A percentile compares a stretch with the other conserved stretches of the same genome.
phyloP scores from a whole-genome alignment of 768 basidiomycete genomes.

The Lactifluus rugatus region DNA sequence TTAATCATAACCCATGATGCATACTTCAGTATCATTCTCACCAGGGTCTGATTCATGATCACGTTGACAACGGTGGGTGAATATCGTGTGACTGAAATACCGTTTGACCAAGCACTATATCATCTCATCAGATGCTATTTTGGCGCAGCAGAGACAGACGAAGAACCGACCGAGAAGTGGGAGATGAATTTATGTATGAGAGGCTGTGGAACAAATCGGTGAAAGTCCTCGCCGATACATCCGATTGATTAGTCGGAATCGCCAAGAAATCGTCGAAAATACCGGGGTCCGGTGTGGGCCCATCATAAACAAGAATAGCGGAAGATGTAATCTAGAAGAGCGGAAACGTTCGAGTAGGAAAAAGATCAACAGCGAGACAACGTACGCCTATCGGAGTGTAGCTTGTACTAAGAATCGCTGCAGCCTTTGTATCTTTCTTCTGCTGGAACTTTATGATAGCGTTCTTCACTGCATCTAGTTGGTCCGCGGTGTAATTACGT shows the following conservation, averaged over 20 bases:
- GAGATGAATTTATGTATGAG: neutral
- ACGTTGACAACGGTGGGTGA: neutral
- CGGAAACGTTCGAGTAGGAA: neutral
- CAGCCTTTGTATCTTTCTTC: neutral
- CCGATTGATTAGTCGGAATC: neutral
- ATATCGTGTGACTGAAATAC: neutral
- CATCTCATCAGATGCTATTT: neutral
- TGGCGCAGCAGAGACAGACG: neutral
- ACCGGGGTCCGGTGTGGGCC: constrained; percentile 9
- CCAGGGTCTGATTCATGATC: neutral
- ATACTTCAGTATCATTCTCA: neutral
- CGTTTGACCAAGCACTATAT: neutral
- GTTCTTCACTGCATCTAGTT: neutral
- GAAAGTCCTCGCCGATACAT: neutral
- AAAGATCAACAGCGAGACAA: neutral
- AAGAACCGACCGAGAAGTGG: neutral
- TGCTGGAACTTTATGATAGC: constrained; percentile 1
- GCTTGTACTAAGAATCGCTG: neutral
- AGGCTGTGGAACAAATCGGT: neutral
- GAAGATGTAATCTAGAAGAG: neutral
- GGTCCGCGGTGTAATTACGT: neutral
- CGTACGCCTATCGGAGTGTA: neutral
- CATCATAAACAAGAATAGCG: constrained; percentile 13
- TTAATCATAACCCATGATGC: neutral
- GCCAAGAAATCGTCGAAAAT: constrained; percentile 18